phyloP scores from a whole-genome alignment of 2,329 filamentous ascomycete species.

The Fusarium veterinarium region DNA sequence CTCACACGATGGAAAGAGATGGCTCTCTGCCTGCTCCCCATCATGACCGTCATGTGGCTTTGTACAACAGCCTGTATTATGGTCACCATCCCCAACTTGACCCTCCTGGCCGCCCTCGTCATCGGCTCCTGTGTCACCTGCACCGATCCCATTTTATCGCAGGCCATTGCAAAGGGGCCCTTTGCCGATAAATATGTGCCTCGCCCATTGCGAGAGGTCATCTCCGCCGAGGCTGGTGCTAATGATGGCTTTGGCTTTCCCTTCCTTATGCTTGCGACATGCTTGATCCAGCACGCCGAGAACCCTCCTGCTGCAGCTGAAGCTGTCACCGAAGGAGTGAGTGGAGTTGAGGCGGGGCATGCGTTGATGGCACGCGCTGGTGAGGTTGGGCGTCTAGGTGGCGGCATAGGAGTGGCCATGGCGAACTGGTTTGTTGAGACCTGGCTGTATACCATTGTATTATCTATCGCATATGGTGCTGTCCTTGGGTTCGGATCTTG shows the following conservation, averaged over 20 bases:
- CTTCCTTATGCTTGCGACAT: conserved; percentile 59
- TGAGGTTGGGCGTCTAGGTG: conserved; percentile 61
- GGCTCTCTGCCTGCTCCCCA: conserved; percentile 64
- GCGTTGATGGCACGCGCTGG: background rate
- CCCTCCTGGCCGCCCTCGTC: conserved; percentile 64
- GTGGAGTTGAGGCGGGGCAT: background rate
- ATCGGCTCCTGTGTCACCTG: conserved; percentile 71
- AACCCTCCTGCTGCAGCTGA: conserved; percentile 26
- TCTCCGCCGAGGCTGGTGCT: conserved; percentile 70
- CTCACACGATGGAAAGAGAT: conserved; percentile 63
- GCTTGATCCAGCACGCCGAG: conserved; percentile 39
- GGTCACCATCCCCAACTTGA: conserved; percentile 65
- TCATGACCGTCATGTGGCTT: conserved; percentile 73
- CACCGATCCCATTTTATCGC: conserved; percentile 52
- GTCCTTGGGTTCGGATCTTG: conserved; percentile 61
- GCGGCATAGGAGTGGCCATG: conserved; percentile 62
- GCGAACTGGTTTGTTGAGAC: conserved; percentile 70
- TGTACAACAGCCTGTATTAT: conserved; percentile 66
- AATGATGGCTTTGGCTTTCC: conserved; percentile 73
- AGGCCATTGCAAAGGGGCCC: conserved; percentile 41
- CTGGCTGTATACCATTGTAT: conserved; percentile 67
- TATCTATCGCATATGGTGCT: conserved; percentile 64
- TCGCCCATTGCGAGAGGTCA: conserved; percentile 68
- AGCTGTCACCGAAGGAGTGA: background rate
- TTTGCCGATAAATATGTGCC: conserved; percentile 70